Conservation (phyloP, 2,329 filamentous ascomycete genomes). For the Didymosphaeria variabile region DNA sequence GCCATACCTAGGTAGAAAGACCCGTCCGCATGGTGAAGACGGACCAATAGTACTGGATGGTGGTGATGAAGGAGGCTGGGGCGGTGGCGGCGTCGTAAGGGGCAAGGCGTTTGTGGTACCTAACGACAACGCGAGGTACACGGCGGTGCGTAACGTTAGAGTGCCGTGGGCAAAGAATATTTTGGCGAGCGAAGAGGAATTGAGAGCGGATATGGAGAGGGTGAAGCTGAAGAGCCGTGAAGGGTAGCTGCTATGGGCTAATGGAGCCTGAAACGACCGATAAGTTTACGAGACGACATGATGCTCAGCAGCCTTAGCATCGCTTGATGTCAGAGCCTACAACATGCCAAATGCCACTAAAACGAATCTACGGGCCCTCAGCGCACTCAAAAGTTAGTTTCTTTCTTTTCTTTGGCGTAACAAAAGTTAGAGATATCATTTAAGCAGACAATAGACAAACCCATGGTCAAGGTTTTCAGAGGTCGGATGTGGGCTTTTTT, state of each 20-base stretch:
- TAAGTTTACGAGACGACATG: not conserved
- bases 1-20: constrained; percentile 62
- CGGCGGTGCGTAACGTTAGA: constrained; percentile 56
- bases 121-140: not conserved
- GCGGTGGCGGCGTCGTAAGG: constrained; percentile 22
- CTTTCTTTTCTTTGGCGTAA: not conserved
- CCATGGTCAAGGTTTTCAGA: not conserved
- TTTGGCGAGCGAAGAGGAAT: constrained; percentile 78
- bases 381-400: not conserved
- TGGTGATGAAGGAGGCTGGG: constrained; percentile 19
- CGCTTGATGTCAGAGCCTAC: not conserved
- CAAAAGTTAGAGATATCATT: not conserved
- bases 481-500: not conserved
- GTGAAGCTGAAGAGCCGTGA: constrained; percentile 19
- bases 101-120: not conserved
- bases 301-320: not conserved
- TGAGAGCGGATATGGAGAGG: constrained; percentile 53
- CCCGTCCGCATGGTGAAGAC: constrained; percentile 30
- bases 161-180: constrained; percentile 81
- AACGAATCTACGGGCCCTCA: not conserved
- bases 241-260: not conserved
- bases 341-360: not conserved
- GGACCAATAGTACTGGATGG: constrained; percentile 34
- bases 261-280: not conserved
- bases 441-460: not conserved